Evolutionary conservation across 768 basidiomycete species (phyloP).

Genomic region (Leucocoprinus sp.): DNA sequence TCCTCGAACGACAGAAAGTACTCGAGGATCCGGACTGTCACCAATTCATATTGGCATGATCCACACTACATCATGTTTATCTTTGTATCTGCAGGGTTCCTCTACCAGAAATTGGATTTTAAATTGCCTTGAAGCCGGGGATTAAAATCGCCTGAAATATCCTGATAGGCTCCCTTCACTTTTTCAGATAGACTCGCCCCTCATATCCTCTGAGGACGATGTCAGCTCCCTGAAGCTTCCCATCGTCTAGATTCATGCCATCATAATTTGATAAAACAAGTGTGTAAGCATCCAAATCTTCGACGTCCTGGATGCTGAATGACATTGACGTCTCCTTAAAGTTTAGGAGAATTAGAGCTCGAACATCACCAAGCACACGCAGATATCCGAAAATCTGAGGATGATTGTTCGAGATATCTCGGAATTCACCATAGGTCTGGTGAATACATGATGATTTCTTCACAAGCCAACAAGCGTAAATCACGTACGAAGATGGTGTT

Average conservation of each 20-base stretch:
- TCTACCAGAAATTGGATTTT: too few relatives aligned
- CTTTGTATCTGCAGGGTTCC: too few relatives aligned
- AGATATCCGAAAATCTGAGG: constrained; percentile 48
- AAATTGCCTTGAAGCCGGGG: too few relatives aligned
- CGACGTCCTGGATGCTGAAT: constrained; percentile 14
- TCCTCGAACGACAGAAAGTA: too few relatives aligned
- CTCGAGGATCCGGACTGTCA: too few relatives aligned
- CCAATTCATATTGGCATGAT: too few relatives aligned
- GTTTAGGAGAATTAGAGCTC: constrained; percentile 40
- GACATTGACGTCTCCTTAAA: constrained; percentile 26
- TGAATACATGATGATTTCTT: neutral
- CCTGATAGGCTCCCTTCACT: neutral
- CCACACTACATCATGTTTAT: too few relatives aligned
- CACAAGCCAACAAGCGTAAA: neutral
- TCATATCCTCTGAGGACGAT: constrained; percentile 24
- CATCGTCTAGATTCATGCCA: neutral
- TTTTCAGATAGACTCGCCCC: constrained; percentile 23
- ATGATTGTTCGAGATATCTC: constrained; percentile 35
- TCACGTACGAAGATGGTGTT: constrained; percentile 43
- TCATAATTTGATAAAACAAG: constrained; percentile 26
- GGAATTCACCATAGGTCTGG: constrained; percentile 58
- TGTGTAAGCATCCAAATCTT: constrained; percentile 7
- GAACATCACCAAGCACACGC: constrained; percentile 27
- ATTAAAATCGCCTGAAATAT: too few relatives aligned
- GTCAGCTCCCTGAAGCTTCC: neutral